phyloP scores from a whole-genome alignment of 2,329 filamentous ascomycete genomes.

The Aspergillus niger region DNA sequence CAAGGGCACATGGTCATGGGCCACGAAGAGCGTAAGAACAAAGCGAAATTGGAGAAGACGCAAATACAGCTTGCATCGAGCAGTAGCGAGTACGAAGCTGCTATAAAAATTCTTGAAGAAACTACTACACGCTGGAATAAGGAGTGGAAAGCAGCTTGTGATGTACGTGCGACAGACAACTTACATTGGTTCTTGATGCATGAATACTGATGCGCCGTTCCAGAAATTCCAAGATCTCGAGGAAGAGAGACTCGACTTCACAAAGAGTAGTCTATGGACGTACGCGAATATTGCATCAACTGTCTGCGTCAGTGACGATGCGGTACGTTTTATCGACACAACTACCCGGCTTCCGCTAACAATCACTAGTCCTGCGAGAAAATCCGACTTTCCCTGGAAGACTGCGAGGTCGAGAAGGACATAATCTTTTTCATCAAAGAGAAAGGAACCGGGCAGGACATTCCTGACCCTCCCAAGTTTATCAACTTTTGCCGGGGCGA shows the following conservation, averaged over 20 bases:
- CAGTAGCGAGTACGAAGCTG: conserved; percentile 89
- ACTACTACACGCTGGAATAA: conserved; percentile 95
- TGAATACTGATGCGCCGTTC: conserved; percentile 23
- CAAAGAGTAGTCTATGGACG: conserved; percentile 95
- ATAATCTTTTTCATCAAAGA: conserved; percentile 87
- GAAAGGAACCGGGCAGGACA: conserved; percentile 90
- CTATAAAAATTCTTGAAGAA: conserved; percentile 90
- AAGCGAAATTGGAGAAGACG: conserved; percentile 97
- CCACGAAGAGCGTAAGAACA: conserved; percentile 97
- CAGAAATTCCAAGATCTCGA: conserved; percentile 98
- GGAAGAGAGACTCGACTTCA: conserved; percentile 94
- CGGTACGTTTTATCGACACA: conserved; percentile 46
- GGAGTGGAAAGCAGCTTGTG: conserved; percentile 96
- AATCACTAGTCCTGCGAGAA: conserved; percentile 77
- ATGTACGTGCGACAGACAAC: conserved; percentile 47
- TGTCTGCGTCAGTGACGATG: conserved; percentile 95
- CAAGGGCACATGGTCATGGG: conserved; percentile 99
- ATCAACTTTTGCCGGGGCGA: conserved; percentile 96
- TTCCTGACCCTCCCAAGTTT: conserved; percentile 93
- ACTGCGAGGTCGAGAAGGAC: conserved; percentile 96
- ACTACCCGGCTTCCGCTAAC: conserved; percentile 14
- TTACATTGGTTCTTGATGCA: background rate
- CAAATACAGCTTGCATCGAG: conserved; percentile 91
- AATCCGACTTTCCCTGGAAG: conserved; percentile 86
- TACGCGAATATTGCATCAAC: conserved; percentile 98